Evolutionary conservation across 2,329 filamentous ascomycete genomes (phyloP).

Genomic region (Canariomyces notabilis): DNA sequence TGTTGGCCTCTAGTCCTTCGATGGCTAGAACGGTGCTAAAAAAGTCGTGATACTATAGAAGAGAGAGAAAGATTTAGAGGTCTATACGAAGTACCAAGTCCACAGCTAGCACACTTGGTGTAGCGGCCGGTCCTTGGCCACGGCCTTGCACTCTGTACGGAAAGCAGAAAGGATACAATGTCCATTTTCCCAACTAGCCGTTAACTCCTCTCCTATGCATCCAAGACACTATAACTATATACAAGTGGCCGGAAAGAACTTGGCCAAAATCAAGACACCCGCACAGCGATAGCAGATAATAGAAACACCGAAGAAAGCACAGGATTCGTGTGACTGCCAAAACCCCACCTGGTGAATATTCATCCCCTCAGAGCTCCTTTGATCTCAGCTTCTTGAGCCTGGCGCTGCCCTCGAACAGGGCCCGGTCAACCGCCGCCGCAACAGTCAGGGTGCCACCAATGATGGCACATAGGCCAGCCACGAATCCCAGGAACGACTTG

Average conservation of each 20-base stretch:
- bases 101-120: too few relatives aligned
- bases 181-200: background rate
- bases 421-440: slow-evolving; percentile 86
- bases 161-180: background rate
- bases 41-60: too few relatives aligned
- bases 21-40: too few relatives aligned
- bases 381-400: slow-evolving; percentile 80
- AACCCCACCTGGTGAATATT: background rate
- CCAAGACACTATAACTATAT: slow-evolving; percentile 8
- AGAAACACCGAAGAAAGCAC: slow-evolving; percentile 12
- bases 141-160: too few relatives aligned
- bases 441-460: slow-evolving; percentile 94
- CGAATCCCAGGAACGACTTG: slow-evolving; percentile 87
- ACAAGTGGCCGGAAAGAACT: slow-evolving; percentile 9
- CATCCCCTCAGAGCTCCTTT: slow-evolving; percentile 45
- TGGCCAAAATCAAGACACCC: background rate
- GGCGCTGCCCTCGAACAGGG: slow-evolving; percentile 80
- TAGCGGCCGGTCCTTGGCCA: too few relatives aligned
- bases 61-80: too few relatives aligned
- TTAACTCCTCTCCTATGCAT: slow-evolving; percentile 16
- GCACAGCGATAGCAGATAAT: slow-evolving; percentile 7
- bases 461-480: slow-evolving; percentile 90
- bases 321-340: background rate
- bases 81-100: too few relatives aligned
- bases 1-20: too few relatives aligned